phyloP scores from a whole-genome alignment of 2,329 filamentous ascomycete species.

The Orbilia oligospora region DNA sequence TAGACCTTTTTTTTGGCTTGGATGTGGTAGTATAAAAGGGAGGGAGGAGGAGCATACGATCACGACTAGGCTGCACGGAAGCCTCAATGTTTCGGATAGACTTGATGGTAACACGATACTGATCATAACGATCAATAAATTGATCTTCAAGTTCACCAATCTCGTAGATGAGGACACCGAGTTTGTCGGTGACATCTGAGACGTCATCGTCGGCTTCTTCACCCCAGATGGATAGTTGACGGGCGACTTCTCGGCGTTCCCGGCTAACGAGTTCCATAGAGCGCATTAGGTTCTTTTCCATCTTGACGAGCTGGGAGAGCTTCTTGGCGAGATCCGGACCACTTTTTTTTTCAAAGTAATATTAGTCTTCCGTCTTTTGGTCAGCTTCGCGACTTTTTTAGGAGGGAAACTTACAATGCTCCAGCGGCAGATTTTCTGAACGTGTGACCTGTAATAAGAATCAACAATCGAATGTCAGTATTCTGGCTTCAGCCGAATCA shows the following conservation, averaged over 20 bases:
- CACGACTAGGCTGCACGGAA: conserved; percentile 96
- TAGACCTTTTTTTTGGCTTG: background rate
- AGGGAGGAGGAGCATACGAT: conserved; percentile 75
- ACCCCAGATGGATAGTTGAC: conserved; percentile 99
- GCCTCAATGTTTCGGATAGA: conserved; percentile 99
- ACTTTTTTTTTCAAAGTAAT: conserved; percentile 60
- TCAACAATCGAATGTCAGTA: background rate
- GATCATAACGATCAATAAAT: conserved; percentile 98
- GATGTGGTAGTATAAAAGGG: conserved; percentile 1
- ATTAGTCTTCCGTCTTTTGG: background rate
- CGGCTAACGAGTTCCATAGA: conserved; percentile 94
- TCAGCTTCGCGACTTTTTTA: background rate
- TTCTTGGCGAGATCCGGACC: conserved; percentile 95
- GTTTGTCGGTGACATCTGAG: conserved; percentile 98
- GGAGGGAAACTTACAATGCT: conserved; percentile 67
- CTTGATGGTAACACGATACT: conserved; percentile 99
- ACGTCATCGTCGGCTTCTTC: conserved; percentile 97
- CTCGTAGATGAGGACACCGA: conserved; percentile 97
- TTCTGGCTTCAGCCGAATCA: background rate
- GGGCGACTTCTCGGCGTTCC: conserved; percentile 98
- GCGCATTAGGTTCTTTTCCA: conserved; percentile 99
- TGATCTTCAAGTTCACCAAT: conserved; percentile 98
- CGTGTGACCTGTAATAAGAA: conserved; percentile 73
- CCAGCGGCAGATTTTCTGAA: conserved; percentile 71
- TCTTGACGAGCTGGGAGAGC: conserved; percentile 97